Conservation (phyloP, 2,329 filamentous ascomycete genomes). For the Tolypocladium endophyticum region DNA sequence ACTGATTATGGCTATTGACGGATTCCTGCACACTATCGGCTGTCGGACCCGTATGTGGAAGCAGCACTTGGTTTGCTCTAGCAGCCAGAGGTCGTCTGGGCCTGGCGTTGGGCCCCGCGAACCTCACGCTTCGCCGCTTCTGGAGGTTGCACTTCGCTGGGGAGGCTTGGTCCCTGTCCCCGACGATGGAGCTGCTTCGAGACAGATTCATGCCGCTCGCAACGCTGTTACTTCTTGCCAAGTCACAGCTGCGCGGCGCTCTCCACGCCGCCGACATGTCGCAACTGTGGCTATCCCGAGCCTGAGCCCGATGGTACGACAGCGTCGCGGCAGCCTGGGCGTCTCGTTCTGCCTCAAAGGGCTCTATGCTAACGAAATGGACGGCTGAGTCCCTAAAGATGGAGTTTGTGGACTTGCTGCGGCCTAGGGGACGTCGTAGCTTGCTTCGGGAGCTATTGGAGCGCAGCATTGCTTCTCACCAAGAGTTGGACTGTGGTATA, state of each 20-base stretch:
- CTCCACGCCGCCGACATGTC: constrained; percentile 5
- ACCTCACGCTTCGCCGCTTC: constrained; percentile 46
- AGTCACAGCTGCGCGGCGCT: neutral
- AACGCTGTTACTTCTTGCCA: constrained; percentile 11
- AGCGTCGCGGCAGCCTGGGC: constrained; percentile 52
- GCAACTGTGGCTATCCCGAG: constrained; percentile 25
- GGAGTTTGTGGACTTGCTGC: constrained; percentile 44
- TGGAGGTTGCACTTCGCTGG: constrained; percentile 14
- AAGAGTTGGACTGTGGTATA: neutral
- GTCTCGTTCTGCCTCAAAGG: constrained; percentile 40
- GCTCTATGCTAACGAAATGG: constrained; percentile 36
- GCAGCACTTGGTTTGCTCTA: constrained; percentile 10
- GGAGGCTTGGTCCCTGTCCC: constrained; percentile 9
- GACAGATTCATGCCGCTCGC: constrained; percentile 7
- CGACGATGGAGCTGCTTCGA: constrained; percentile 6
- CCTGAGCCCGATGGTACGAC: constrained; percentile 45
- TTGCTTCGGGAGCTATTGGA: constrained; percentile 34
- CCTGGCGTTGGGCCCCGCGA: constrained; percentile 25
- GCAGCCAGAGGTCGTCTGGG: constrained; percentile 17
- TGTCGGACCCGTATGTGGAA: neutral
- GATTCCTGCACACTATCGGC: neutral
- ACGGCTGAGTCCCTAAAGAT: constrained; percentile 27
- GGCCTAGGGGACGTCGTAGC: constrained; percentile 30
- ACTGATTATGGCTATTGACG: neutral
- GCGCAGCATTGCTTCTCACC: constrained; percentile 31